Evolutionary conservation across 1,284 basidiomycete species (phyloP).

Genomic region (Coriolopsis trogii): DNA sequence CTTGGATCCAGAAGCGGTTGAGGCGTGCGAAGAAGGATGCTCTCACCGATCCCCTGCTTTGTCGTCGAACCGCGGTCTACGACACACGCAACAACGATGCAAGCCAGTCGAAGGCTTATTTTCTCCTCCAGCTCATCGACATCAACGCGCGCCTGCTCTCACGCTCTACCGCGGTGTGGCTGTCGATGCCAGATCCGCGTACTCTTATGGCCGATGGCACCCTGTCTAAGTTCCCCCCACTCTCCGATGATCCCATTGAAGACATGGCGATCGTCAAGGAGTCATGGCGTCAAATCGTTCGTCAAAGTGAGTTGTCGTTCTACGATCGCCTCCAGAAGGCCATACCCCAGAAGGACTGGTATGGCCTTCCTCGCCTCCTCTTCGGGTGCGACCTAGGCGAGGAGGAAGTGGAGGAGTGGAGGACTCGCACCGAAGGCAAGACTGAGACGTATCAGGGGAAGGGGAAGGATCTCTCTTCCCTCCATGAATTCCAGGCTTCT

Average conservation of each 20-base stretch:
- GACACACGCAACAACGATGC: neutral
- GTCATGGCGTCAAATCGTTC: slow-evolving; percentile 12
- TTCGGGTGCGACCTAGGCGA: slow-evolving; percentile 10
- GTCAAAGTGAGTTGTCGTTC: slow-evolving; percentile 6
- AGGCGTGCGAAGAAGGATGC: neutral
- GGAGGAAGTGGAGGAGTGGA: slow-evolving; percentile 7
- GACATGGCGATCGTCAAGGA: slow-evolving; percentile 19
- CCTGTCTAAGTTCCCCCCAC: neutral
- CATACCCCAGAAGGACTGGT: neutral
- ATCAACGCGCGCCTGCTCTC: slow-evolving; percentile 18
- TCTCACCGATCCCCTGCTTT: slow-evolving; percentile 12
- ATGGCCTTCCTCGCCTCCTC: neutral
- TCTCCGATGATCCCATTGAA: neutral
- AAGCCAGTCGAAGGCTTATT: neutral
- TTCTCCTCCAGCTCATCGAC: slow-evolving; percentile 9
- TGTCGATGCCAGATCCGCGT: neutral
- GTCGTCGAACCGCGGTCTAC: slow-evolving; percentile 5
- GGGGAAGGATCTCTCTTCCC: neutral
- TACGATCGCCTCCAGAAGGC: slow-evolving; percentile 4
- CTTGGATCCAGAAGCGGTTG: slow-evolving; percentile 1
- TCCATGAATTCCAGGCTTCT: neutral
- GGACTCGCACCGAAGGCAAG: no score
- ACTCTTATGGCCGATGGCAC: neutral
- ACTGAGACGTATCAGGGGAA: neutral
- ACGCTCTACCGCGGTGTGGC: slow-evolving; percentile 16